Conservation (phyloP, 495 filamentous ascomycete genomes). For the Talaromyces nanjingensis region DNA sequence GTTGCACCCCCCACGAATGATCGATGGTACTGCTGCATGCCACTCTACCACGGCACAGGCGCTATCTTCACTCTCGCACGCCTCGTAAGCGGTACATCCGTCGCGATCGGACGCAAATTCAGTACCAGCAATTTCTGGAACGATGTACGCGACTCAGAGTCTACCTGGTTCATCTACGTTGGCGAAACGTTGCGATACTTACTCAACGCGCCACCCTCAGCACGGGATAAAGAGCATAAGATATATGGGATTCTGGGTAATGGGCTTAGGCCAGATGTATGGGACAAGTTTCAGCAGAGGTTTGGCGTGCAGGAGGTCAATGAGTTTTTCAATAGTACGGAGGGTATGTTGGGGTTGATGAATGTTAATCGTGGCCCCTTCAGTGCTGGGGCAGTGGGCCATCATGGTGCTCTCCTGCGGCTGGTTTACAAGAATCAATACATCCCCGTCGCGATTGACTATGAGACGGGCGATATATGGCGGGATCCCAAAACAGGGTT, state of each 20-base stretch:
- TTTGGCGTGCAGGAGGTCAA: slow-evolving; percentile 52
- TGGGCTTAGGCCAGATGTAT: slow-evolving; percentile 71
- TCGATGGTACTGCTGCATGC: slow-evolving; percentile 74
- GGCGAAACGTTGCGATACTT: slow-evolving; percentile 75
- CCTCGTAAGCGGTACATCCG: slow-evolving; percentile 49
- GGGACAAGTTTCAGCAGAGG: slow-evolving; percentile 59
- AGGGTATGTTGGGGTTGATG: slow-evolving; percentile 53
- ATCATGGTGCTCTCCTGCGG: slow-evolving; percentile 58
- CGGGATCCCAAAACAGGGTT: slow-evolving; percentile 62
- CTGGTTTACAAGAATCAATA: slow-evolving; percentile 41
- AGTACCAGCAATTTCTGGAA: slow-evolving; percentile 66
- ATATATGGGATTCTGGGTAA: slow-evolving; percentile 69
- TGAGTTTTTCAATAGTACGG: slow-evolving; percentile 63
- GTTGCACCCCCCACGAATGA: slow-evolving; percentile 39
- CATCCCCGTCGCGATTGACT: slow-evolving; percentile 63
- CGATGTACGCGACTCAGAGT: slow-evolving; percentile 59
- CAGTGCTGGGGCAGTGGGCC: slow-evolving; percentile 57
- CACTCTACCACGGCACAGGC: slow-evolving; percentile 73
- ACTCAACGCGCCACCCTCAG: slow-evolving; percentile 57
- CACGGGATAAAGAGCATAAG: slow-evolving; percentile 57
- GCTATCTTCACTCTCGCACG: slow-evolving; percentile 46
- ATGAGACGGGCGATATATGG: slow-evolving; percentile 55
- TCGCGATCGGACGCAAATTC: slow-evolving; percentile 67
- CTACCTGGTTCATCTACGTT: slow-evolving; percentile 75
- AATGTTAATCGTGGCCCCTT: slow-evolving; percentile 56